Percentiles rank a stretch among this genome's conserved stretches.
phyloP scores from a whole-genome alignment of 2,329 filamentous ascomycete genomes.

The Colletotrichum sp. region DNA sequence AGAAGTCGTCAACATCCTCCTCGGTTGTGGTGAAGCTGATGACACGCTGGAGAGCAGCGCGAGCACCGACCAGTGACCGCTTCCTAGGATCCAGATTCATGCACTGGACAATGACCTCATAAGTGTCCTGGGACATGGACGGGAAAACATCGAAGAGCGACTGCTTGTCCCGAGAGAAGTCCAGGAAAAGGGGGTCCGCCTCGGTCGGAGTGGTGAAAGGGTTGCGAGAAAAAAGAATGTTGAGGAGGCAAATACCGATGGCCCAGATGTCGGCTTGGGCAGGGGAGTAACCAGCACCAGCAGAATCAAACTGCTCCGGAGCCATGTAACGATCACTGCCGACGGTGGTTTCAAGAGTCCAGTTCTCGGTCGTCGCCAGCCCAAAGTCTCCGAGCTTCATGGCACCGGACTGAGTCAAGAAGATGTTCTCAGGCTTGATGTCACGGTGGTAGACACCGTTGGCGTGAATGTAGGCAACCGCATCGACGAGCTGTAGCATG shows the following conservation, averaged over 20 bases:
- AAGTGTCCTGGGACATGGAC: constrained; percentile 98
- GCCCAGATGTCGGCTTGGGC: constrained; percentile 96
- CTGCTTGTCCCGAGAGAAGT: constrained; percentile 92
- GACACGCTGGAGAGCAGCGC: constrained; percentile 77
- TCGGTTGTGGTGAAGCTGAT: constrained; percentile 94
- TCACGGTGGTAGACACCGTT: constrained; percentile 95
- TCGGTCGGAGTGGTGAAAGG: constrained; percentile 91
- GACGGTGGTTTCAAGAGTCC: constrained; percentile 92
- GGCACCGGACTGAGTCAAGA: constrained; percentile 81
- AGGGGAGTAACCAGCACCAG: constrained; percentile 86
- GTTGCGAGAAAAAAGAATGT: constrained; percentile 95
- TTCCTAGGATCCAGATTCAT: constrained; percentile 90
- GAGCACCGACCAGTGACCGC: constrained; percentile 80
- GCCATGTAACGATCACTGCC: constrained; percentile 99
- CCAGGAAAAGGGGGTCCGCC: constrained; percentile 89
- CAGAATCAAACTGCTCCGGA: constrained; percentile 94
- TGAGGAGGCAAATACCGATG: constrained; percentile 93
- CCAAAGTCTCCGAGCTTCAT: constrained; percentile 99
- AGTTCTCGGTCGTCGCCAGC: constrained; percentile 84
- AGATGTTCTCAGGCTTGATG: constrained; percentile 99
- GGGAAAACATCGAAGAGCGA: constrained; percentile 98
- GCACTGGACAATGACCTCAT: constrained; percentile 88
- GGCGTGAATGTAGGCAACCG: constrained; percentile 87
- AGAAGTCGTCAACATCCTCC: constrained; percentile 92
- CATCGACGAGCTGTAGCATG: constrained; percentile 92